Evolutionary conservation across 2,329 filamentous ascomycete species (phyloP).

Genomic region (Beauveria bassiana): DNA sequence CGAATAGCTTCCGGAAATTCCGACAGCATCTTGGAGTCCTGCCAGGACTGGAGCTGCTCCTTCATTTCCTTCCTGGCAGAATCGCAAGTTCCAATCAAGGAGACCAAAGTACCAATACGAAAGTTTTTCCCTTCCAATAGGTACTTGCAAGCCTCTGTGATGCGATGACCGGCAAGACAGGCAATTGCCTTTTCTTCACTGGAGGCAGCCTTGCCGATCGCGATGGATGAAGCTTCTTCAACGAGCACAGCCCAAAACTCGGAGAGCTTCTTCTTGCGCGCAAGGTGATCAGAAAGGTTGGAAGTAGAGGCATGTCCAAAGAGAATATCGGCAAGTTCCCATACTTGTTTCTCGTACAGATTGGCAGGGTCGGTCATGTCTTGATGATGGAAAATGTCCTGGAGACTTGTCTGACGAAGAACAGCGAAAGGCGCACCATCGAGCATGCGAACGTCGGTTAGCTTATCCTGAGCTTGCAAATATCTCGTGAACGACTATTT

Average conservation of each 20-base stretch:
- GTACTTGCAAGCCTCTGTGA: constrained; percentile 74
- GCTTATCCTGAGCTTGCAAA: constrained; percentile 45
- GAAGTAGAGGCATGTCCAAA: constrained; percentile 59
- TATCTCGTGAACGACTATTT: constrained; percentile 46
- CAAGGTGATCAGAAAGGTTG: constrained; percentile 29
- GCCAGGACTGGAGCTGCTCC: constrained; percentile 78
- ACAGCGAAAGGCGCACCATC: constrained; percentile 54
- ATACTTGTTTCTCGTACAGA: constrained; percentile 65
- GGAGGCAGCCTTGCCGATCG: constrained; percentile 51
- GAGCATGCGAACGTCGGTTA: constrained; percentile 45
- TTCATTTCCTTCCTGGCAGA: constrained; percentile 65
- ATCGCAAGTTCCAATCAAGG: constrained; percentile 70
- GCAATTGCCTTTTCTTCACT: constrained; percentile 79
- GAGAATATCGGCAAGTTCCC: constrained; percentile 79
- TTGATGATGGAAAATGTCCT: constrained; percentile 33
- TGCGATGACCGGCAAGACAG: constrained; percentile 67
- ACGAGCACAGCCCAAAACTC: constrained; percentile 60
- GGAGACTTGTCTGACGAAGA: constrained; percentile 31
- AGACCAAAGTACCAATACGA: constrained; percentile 74
- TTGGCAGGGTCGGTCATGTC: constrained; percentile 36
- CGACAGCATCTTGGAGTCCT: constrained; percentile 70
- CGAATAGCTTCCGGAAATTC: constrained; percentile 82
- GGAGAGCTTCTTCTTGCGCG: constrained; percentile 58
- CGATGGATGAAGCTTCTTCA: constrained; percentile 46
- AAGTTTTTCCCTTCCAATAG: constrained; percentile 71